Evolutionary conservation across 768 basidiomycete species (phyloP), one percentile per base, ranked within the genome.

Genomic region (Boletus sp.): DNA sequence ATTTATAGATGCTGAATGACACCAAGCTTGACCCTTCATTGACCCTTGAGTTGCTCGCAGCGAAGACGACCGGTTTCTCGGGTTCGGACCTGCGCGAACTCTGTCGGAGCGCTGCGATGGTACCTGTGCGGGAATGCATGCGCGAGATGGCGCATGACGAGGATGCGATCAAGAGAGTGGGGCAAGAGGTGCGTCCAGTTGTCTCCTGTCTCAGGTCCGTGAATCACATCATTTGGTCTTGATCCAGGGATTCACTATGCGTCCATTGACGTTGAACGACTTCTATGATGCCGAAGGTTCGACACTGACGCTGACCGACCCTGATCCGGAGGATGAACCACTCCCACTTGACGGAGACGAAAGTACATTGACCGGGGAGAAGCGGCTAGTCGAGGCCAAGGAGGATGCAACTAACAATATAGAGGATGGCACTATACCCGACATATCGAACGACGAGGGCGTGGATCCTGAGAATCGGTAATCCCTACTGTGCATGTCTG

Each of bases 21-120:
- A 91, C 93, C 3, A 77, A 78, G 37, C 76, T 94, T 0, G 79
- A 82, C 5, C 75, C 85, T 0, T 73, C 76, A 3, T 87, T 97
- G 67, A 76, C 83, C 1, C 65, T 95, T 17, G 70, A 78, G 9
- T 48, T 67, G 1, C 80, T 99, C 5, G 94, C 92, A 3, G 73
- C 78, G 17, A 77, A 80, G 33, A 83, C 94, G 1, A 83, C 84
- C 20, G 90, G 92, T 2, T 75, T 85, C 28, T 95, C 94, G 2
- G 95, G 96, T 5, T 94, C 93, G 3, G 96, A 98, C 71, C 74
- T 98, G 52, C 84, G 87, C 64, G 96, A 99, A 74, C 77, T 95
- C 14, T 98, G 95, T 71, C 80, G 96, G 52, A 94, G 86, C 63
- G 95, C 96, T 1, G 94, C 92, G 0, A 96, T 98, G 94, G 82